Evolutionary conservation across 2,329 filamentous ascomycete genomes (phyloP).

Genomic region (Scytalidium sp.): DNA sequence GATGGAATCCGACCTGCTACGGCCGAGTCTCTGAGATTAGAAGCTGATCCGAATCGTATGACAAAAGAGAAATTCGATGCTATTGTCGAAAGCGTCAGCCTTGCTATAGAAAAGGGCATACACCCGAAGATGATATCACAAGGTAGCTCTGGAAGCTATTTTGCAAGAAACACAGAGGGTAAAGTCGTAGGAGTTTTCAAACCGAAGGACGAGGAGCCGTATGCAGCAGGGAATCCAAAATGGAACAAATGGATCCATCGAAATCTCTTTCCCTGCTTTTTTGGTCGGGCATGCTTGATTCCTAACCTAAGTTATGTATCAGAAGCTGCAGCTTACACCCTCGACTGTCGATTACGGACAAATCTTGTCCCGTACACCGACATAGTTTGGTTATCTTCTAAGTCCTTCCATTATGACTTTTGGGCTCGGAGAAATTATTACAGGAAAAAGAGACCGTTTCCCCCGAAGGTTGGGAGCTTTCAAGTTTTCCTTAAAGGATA

Average conservation of each 20-base stretch:
- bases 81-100: constrained; percentile 83
- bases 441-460: constrained; percentile 80
- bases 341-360: constrained; percentile 86
- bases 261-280: constrained; percentile 96
- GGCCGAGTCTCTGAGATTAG: constrained; percentile 66
- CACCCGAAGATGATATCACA: constrained; percentile 97
- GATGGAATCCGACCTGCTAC: constrained; percentile 81
- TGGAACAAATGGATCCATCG: constrained; percentile 99
- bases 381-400: constrained; percentile 89
- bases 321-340: constrained; percentile 93
- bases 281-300: constrained; percentile 90
- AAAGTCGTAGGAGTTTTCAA: constrained; percentile 98
- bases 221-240: constrained; percentile 94
- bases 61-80: constrained; percentile 80
- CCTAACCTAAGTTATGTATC: constrained; percentile 97
- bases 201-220: constrained; percentile 97
- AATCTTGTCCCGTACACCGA: constrained; percentile 96
- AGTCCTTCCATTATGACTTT: constrained; percentile 97
- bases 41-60: constrained; percentile 62
- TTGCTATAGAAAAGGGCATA: constrained; percentile 84
- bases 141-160: constrained; percentile 97
- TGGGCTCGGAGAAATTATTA: constrained; percentile 91
- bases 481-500: constrained; percentile 97
- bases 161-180: constrained; percentile 85
- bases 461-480: constrained; percentile 90